Percentiles rank a stretch among this genome's conserved stretches.
Conservation (phyloP, 2,329 filamentous ascomycete species). For the Fusarium succisae region DNA sequence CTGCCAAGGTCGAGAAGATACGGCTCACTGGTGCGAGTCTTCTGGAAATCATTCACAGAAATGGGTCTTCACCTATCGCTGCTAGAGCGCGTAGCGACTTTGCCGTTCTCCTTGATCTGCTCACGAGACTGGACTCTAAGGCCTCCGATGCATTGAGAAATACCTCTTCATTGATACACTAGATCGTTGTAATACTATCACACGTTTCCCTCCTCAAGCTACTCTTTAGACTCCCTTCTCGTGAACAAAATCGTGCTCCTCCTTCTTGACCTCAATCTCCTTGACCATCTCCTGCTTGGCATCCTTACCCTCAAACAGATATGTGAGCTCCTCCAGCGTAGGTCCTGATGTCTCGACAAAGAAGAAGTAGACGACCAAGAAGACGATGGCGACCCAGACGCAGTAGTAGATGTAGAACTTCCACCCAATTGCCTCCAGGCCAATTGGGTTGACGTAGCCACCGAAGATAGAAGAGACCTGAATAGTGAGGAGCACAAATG, state of each 20-base stretch:
- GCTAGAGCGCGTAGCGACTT: slow-evolving; percentile 52
- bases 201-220: accelerated
- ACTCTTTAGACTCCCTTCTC: slow-evolving; percentile 18
- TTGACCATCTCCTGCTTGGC: slow-evolving; percentile 28
- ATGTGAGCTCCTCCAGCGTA: slow-evolving; percentile 49
- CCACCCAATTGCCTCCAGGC: slow-evolving; percentile 51
- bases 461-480: slow-evolving; percentile 51
- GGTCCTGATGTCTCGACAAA: slow-evolving; percentile 52
- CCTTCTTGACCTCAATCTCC: slow-evolving; percentile 28
- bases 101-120: slow-evolving; percentile 51
- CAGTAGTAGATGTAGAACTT: slow-evolving; percentile 55
- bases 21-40: slow-evolving; percentile 51
- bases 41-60: slow-evolving; percentile 51
- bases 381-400: slow-evolving; percentile 50
- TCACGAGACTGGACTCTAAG: slow-evolving; percentile 54
- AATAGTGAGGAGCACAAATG: slow-evolving; percentile 52
- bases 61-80: slow-evolving; percentile 49
- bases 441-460: slow-evolving; percentile 53
- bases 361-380: slow-evolving; percentile 52
- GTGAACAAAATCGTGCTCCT: slow-evolving; percentile 26
- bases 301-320: slow-evolving; percentile 35
- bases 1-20: slow-evolving; percentile 51
- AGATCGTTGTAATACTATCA: background rate
- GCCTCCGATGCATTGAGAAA: slow-evolving; percentile 53
- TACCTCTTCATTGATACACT: slow-evolving; percentile 34